Conservation (phyloP, 352 stramenopile genomes). For the Globisporangium yorkense region DNA sequence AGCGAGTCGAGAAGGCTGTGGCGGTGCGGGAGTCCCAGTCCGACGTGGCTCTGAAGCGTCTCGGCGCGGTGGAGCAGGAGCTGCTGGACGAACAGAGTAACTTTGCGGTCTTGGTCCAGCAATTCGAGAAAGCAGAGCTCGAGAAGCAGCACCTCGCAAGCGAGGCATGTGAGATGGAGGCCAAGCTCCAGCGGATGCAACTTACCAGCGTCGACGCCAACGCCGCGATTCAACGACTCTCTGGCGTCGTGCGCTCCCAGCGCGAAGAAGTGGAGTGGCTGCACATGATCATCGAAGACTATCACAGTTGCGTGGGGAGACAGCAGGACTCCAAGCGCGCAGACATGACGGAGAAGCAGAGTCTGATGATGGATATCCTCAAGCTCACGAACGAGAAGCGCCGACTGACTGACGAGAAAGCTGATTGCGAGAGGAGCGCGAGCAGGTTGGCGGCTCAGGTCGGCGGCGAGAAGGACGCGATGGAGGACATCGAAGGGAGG, state of each 20-base stretch:
- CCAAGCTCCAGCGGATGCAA: neutral
- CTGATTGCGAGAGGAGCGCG: conserved; percentile 18
- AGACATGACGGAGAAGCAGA: conserved; percentile 38
- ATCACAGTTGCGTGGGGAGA: neutral
- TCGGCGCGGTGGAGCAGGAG: conserved; percentile 55
- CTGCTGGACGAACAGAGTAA: conserved; percentile 65
- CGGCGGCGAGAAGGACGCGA: conserved; percentile 39
- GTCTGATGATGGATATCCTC: conserved; percentile 33
- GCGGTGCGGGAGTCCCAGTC: conserved; percentile 20
- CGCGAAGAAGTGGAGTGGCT: neutral
- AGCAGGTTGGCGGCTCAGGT: conserved; percentile 25
- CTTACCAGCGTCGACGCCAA: neutral
- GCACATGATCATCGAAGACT: conserved; percentile 1
- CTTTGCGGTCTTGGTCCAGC: conserved; percentile 54
- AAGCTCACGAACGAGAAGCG: conserved; percentile 46
- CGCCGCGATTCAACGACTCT: neutral
- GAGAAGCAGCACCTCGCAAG: conserved; percentile 13
- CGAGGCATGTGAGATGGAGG: neutral
- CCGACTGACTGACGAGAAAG: conserved; percentile 22
- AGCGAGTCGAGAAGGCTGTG: conserved; percentile 21
- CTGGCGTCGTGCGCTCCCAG: neutral
- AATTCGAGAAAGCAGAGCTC: conserved; percentile 43
- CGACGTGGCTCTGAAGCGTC: conserved; percentile 40
- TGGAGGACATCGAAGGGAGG: conserved; percentile 50
- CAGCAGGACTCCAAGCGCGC: conserved; percentile 18